These are phyloP conservation scores for Macrolepiota fuliginosa DNA, from an alignment of 768 basidiomycete genomes.

Conservation along the genomic window DNA sequence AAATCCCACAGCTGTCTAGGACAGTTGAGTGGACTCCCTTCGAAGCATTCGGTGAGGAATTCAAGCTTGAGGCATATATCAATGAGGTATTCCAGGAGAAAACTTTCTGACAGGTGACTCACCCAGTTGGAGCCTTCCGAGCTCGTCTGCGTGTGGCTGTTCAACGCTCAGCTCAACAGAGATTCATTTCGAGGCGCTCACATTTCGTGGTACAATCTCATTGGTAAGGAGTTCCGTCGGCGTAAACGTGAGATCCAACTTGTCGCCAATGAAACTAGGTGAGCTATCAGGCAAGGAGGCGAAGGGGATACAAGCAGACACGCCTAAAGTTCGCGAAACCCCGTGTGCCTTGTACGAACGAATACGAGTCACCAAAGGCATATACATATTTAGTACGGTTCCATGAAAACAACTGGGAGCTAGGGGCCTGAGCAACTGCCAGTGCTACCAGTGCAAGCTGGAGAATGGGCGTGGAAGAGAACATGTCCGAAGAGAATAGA, in stretches of 20 bases:
- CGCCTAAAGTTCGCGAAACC: constrained; percentile 52
- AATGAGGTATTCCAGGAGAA: background rate
- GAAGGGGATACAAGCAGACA: background rate
- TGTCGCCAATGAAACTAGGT: constrained; percentile 49
- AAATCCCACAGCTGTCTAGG: constrained; percentile 51
- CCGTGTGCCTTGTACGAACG: constrained; percentile 48
- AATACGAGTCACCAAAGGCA: constrained; percentile 57
- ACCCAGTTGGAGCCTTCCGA: constrained; percentile 57
- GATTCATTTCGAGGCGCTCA: constrained; percentile 16
- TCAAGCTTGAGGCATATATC: constrained; percentile 34
- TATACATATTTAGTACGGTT: constrained; percentile 36
- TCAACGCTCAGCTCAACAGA: background rate
- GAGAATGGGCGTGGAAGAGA: background rate
- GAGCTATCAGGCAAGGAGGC: background rate
- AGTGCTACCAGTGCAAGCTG: background rate
- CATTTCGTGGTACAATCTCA: constrained; percentile 45
- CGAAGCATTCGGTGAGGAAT: constrained; percentile 50
- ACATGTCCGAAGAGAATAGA: background rate
- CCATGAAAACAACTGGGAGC: background rate
- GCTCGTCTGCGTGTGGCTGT: constrained; percentile 37
- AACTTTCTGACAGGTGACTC: background rate
- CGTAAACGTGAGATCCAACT: constrained; percentile 38
- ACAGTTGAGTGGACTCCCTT: constrained; percentile 41
- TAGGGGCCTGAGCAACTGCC: background rate
- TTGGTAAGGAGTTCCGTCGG: constrained; percentile 37